Evolutionary conservation across 1,139 yeast species (phyloP), one percentile per base, ranked within the genome.

Genomic region (Debaryomyces robertsiae): DNA sequence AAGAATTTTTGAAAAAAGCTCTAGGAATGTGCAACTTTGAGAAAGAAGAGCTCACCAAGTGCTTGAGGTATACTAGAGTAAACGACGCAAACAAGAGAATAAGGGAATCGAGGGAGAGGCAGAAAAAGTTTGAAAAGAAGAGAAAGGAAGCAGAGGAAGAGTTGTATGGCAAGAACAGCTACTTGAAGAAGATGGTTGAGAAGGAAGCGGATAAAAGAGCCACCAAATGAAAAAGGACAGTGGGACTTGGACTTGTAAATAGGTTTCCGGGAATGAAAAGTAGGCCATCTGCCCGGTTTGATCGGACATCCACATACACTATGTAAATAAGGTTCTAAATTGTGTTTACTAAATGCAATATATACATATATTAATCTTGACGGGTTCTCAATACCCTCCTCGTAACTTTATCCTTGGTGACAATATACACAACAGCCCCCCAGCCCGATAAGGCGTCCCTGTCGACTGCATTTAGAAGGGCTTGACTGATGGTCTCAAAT

Each of bases 391-490:
- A 79, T 56, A 86, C 82, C 61, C 95, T 81, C 69, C 84, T 90
- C 41, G 82, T 78, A 43, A 93, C 95, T 64, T 88, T 86, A 62
- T 93, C 98, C 70, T 91, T 91, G 41, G 96, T 89, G 44, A 94
- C 81, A 46, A 94, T 72, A 64, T 93, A 91, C 29, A 94, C 98
- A 25, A 88, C 87, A 11, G 96, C 97, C 57, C 99, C 99, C 97
- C 98, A 93, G 47, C 98, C 98, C 38, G 95, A 84, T 49, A 94
- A 75, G 5, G 98, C 96, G 68, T 94, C 98, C 74, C 99, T 85
- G 64, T 94, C 99, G 32, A 87, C 95, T 16, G 97, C 98, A 63
- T 87, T 90, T 68, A 93, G 74, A 48, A 94, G 71, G 0, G 97
- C 91, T 68, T 94, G 99, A 54, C 95, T 84, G 53, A 91, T 86